Evolutionary conservation across 2,329 filamentous ascomycete species (phyloP), one percentile per base, ranked within the genome.

Genomic region (Paecilomyces sp.): DNA sequence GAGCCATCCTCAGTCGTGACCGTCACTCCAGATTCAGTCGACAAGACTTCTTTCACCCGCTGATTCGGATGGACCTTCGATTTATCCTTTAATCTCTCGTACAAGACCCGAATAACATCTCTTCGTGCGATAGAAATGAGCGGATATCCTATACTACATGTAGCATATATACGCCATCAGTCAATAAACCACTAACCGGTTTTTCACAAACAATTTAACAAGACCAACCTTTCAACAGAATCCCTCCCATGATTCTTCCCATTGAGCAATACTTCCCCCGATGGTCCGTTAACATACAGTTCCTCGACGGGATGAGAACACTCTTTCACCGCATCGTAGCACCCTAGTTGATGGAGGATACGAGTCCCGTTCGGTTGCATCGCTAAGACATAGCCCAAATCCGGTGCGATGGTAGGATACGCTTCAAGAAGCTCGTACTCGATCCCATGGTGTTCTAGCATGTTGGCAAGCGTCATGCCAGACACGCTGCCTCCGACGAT

Each of bases 1-100:
- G 62, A 62, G 4, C 65, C 66, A 51, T 67, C 65, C 25, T 62
- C 53, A 53, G 57, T 54, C 36, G 36, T 41, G 15, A 41, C 13
- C 36, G 36, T 41, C 5, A 41, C 36, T n/a, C 36, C 36, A 15
- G 36, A 41, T 15, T 41, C 6, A 41, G 13, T 41, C 15, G 36
- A 41, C 2, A 13, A 15, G 13, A 41, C 15, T 3, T 41, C 15
- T 13, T 15, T 41, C 0, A 41, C 36, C 11, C 36, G 36, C 15
- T 41, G 36, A 6, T n/a, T n/a, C 12, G 36, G 36, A 41, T 41
- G 36, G 5, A 41, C 13, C 12, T n/a, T 41, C 5, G 36, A 15
- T 13, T 41, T 41, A 41, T 41, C 36, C 12, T 41, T 41, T 13
- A 41, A 6, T 0, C 15, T 41, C 5, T 41, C 36, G 3, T 41